Evolutionary conservation across 164 flowering plant species (phyloP).

Genomic region (Vitis amurensis): DNA sequence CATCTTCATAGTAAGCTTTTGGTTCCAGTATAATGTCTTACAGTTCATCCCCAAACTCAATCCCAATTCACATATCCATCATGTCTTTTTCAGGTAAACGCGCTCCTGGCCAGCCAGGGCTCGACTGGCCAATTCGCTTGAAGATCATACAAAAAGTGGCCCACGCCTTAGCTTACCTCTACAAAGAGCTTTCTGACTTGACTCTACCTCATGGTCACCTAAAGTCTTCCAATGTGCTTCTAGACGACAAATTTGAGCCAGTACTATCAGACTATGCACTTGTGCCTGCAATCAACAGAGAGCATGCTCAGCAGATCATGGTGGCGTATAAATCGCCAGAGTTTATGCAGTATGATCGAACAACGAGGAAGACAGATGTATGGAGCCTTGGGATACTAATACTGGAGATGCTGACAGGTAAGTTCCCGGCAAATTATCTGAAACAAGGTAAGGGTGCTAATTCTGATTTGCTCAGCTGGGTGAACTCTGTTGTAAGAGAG

Average conservation of each 20-base stretch:
- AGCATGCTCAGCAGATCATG: constrained; percentile 51
- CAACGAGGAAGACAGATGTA: constrained; percentile 48
- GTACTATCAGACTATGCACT: constrained; percentile 49
- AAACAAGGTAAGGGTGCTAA: constrained; percentile 33
- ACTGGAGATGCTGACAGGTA: constrained; percentile 60
- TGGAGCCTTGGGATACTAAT: constrained; percentile 69
- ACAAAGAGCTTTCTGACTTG: constrained; percentile 41
- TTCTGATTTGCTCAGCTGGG: constrained; percentile 48
- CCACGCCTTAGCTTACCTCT: constrained; percentile 47
- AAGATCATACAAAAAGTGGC: constrained; percentile 58
- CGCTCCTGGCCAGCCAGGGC: constrained; percentile 22
- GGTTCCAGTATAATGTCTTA: too few relatives aligned
- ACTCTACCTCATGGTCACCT: constrained; percentile 60
- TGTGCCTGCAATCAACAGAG: constrained; percentile 40
- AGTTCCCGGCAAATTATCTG: constrained; percentile 51
- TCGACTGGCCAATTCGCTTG: constrained; percentile 58
- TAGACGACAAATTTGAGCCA: constrained; percentile 36
- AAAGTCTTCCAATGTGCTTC: constrained; percentile 69
- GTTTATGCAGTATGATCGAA: constrained; percentile 21
- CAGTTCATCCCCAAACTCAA: too few relatives aligned
- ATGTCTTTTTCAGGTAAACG: constrained; percentile 29
- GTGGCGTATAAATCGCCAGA: constrained; percentile 70
- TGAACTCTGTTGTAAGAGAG: constrained; percentile 45
- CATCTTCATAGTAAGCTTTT: constrained; percentile 52
- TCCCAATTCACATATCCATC: background rate